These are phyloP conservation scores for Echria macrotheca DNA, from an alignment of 495 filamentous ascomycete genomes.

Conservation along the genomic window DNA sequence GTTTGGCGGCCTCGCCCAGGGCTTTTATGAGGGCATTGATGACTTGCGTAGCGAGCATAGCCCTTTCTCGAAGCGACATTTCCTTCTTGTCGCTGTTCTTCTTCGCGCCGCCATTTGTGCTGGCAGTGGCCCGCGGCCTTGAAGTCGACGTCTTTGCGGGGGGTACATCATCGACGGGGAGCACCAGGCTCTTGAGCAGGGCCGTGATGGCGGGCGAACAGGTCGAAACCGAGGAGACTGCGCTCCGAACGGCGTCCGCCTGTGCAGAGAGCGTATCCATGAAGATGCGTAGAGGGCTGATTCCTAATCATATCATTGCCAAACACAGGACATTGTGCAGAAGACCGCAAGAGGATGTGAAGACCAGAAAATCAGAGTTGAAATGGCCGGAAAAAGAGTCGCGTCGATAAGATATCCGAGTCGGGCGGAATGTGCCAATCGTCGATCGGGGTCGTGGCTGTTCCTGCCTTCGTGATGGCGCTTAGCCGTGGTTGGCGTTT, in stretches of 20 bases:
- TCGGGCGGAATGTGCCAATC: not conserved
- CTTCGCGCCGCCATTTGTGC: constrained; percentile 16
- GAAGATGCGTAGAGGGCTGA: constrained; percentile 15
- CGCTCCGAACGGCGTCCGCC: constrained; percentile 47
- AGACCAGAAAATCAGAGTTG: not conserved
- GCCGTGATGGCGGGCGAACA: constrained; percentile 46
- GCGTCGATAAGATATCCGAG: too few relatives aligned
- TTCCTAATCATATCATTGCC: constrained; percentile 26
- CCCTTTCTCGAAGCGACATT: constrained; percentile 55
- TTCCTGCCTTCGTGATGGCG: constrained; percentile 3
- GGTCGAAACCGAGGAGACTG: constrained; percentile 46
- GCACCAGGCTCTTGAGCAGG: constrained; percentile 46
- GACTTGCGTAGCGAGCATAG: constrained; percentile 71
- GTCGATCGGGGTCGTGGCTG: constrained; percentile 2
- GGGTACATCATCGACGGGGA: constrained; percentile 29
- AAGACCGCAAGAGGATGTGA: constrained; percentile 11
- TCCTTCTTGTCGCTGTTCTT: constrained; percentile 22
- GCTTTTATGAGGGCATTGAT: constrained; percentile 71
- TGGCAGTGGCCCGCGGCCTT: constrained; percentile 23
- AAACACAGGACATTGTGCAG: constrained; percentile 22
- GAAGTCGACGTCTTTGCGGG: constrained; percentile 26
- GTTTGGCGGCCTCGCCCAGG: constrained; percentile 67
- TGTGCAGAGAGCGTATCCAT: constrained; percentile 43
- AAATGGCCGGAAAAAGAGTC: too few relatives aligned
- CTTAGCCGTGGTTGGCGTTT: constrained; percentile 4